These are phyloP conservation scores for Epichloe sibirici DNA, from an alignment of 2,329 filamentous ascomycete genomes.

Conservation along the genomic window DNA sequence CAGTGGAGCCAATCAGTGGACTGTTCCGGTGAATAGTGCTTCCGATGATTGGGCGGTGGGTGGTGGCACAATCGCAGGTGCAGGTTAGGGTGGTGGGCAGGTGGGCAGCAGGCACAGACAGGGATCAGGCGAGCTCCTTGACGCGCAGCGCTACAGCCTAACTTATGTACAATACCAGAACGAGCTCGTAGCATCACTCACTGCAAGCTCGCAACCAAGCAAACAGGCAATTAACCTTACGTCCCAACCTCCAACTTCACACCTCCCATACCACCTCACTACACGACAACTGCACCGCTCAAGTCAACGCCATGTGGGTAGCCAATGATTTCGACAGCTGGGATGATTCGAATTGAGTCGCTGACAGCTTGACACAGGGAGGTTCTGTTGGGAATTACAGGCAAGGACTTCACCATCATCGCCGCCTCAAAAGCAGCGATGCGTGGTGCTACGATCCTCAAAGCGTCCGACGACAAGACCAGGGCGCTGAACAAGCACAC, in stretches of 20 bases:
- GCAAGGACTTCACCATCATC: constrained; percentile 98
- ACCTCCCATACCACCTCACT: background rate
- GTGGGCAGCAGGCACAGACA: background rate
- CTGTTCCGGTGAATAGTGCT: constrained; percentile 16
- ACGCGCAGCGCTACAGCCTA: constrained; percentile 29
- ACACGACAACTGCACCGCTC: background rate
- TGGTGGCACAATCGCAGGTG: constrained; percentile 16
- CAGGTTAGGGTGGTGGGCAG: background rate
- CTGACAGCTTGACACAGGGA: constrained; percentile 51
- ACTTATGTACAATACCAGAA: constrained; percentile 5
- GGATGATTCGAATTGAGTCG: background rate
- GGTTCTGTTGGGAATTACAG: constrained; percentile 93
- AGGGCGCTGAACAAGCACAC: constrained; percentile 85
- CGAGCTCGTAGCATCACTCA: constrained; percentile 1
- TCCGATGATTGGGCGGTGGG: constrained; percentile 22
- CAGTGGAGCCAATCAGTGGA: constrained; percentile 13
- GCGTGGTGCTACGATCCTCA: constrained; percentile 93
- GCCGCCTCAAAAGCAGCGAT: constrained; percentile 96
- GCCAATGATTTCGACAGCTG: background rate
- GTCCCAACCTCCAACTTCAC: constrained; percentile 4
- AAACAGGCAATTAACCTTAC: background rate
- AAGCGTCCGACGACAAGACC: constrained; percentile 94
- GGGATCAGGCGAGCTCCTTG: constrained; percentile 13
- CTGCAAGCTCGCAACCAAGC: background rate
- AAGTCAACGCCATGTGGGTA: constrained; percentile 6